Evolutionary conservation across 495 filamentous ascomycete species (phyloP).

Genomic region (Trichoderma virens): DNA sequence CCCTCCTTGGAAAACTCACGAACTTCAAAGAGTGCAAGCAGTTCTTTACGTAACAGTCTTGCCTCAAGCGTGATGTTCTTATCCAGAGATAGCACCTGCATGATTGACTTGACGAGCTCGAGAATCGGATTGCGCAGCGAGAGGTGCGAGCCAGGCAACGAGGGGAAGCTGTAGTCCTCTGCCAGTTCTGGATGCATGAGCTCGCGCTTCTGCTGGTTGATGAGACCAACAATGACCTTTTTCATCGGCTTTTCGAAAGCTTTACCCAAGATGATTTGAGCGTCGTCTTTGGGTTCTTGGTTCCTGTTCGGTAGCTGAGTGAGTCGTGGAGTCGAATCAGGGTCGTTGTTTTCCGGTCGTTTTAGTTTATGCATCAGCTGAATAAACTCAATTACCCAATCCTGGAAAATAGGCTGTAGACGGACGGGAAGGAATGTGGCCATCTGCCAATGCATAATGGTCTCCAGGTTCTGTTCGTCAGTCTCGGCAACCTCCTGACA

Average conservation of each 20-base stretch:
- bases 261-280: conserved; percentile 59
- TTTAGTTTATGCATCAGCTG: conserved; percentile 88
- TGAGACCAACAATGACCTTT: conserved; percentile 71
- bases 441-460: conserved; percentile 97
- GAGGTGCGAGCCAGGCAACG: conserved; percentile 68
- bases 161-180: conserved; percentile 79
- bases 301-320: conserved; percentile 62
- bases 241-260: conserved; percentile 82
- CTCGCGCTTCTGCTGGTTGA: conserved; percentile 78
- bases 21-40: conserved; percentile 84
- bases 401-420: conserved; percentile 78
- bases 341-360: conserved; percentile 45
- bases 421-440: conserved; percentile 74
- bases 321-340: conserved; percentile 55
- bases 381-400: conserved; percentile 92
- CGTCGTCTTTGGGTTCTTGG: conserved; percentile 42
- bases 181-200: conserved; percentile 83
- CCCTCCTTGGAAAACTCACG: conserved; percentile 88
- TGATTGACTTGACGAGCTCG: conserved; percentile 83
- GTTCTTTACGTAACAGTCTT: conserved; percentile 76
- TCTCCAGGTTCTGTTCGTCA: conserved; percentile 81
- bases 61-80: conserved; percentile 81
- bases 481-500: conserved; percentile 72
- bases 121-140: conserved; percentile 61
- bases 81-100: conserved; percentile 83